phyloP scores from a whole-genome alignment of 73 alveolate species.

The Paramecium primaurelia region DNA sequence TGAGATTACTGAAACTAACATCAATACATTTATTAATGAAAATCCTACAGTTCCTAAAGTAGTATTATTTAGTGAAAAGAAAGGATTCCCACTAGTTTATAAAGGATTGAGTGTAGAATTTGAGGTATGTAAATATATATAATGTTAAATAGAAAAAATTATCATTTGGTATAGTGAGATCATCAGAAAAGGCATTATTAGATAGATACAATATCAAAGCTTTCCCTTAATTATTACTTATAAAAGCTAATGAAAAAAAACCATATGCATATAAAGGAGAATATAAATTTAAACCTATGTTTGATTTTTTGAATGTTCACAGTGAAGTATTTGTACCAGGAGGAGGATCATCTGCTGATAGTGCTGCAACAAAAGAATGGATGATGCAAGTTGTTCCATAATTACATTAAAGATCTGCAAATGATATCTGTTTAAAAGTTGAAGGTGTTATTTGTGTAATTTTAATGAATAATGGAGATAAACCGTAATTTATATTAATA shows the following conservation, averaged over 20 bases:
- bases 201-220: constrained; percentile 87
- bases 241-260: constrained; percentile 83
- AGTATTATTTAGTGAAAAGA: constrained; percentile 89
- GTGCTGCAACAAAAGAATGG: constrained; percentile 94
- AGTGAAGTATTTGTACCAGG: constrained; percentile 95
- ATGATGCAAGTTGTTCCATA: constrained; percentile 83
- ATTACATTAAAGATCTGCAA: constrained; percentile 81
- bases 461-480: constrained; percentile 45
- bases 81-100: constrained; percentile 89
- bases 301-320: constrained; percentile 91
- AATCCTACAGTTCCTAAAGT: constrained; percentile 94
- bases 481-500: not conserved
- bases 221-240: constrained; percentile 82
- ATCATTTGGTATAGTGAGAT: constrained; percentile 91
- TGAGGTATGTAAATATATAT: constrained; percentile 47
- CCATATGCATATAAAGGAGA: constrained; percentile 89
- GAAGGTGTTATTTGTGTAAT: constrained; percentile 67
- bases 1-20: constrained; percentile 84
- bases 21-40: constrained; percentile 84
- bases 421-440: constrained; percentile 84
- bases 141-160: constrained; percentile 65
- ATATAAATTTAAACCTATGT: constrained; percentile 78
- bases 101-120: constrained; percentile 87
- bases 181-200: constrained; percentile 77
- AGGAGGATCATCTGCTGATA: constrained; percentile 78